These are phyloP conservation scores for Gossypium anomalum DNA, from an alignment of 345 rosid species.

Conservation along the genomic window DNA sequence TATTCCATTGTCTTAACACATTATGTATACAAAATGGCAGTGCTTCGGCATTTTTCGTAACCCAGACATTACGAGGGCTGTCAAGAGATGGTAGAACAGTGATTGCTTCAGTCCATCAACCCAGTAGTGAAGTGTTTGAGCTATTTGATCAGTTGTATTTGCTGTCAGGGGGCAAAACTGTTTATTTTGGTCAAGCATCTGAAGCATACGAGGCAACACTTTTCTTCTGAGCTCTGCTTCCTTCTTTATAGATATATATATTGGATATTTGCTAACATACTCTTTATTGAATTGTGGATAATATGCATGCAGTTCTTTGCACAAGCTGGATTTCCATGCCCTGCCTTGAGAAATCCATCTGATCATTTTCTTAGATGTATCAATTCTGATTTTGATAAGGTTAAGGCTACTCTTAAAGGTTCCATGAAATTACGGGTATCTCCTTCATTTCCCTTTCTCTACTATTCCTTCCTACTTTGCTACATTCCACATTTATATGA, in stretches of 20 bases:
- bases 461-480: neutral
- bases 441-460: neutral
- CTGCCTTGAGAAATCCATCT: slow-evolving; percentile 89
- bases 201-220: slow-evolving; percentile 72
- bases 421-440: slow-evolving; percentile 83
- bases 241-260: neutral
- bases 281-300: neutral
- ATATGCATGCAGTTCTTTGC: slow-evolving; percentile 69
- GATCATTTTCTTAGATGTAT: slow-evolving; percentile 93
- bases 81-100: slow-evolving; percentile 96
- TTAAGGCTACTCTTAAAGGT: slow-evolving; percentile 86
- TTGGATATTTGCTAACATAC: neutral
- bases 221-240: neutral
- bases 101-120: slow-evolving; percentile 93
- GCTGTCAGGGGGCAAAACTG: slow-evolving; percentile 91
- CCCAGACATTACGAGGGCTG: slow-evolving; percentile 75
- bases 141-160: slow-evolving; percentile 35
- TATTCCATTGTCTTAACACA: neutral
- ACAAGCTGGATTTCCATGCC: slow-evolving; percentile 95
- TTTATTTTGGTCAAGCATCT: slow-evolving; percentile 80
- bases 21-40: slow-evolving; percentile 31
- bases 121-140: slow-evolving; percentile 49
- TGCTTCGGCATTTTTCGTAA: slow-evolving; percentile 96
- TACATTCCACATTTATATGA: too few relatives aligned
- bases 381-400: slow-evolving; percentile 93